A percentile compares a stretch with the other conserved stretches of the same genome.
Conservation (phyloP, 257 asterid genomes). For the Solanum clarkiae region DNA sequence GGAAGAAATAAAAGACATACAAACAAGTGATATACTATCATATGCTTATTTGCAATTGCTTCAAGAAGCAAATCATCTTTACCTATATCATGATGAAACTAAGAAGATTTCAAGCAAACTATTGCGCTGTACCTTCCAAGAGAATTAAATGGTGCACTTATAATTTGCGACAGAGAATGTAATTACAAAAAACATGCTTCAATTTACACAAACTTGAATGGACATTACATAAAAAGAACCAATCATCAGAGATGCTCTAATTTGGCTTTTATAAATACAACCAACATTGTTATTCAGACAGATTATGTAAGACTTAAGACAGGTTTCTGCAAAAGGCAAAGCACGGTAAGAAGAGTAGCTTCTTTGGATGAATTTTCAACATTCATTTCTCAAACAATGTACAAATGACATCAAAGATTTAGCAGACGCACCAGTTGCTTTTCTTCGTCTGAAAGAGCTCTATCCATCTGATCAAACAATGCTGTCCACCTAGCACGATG, state of each 20-base stretch:
- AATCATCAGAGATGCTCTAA: neutral
- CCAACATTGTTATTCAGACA: neutral
- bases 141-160: neutral
- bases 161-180: neutral
- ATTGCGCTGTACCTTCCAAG: neutral
- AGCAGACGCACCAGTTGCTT: conserved; percentile 42
- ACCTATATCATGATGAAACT: neutral
- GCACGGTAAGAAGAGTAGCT: neutral
- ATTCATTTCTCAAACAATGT: neutral
- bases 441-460: conserved; percentile 76
- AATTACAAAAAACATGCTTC: neutral
- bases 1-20: neutral
- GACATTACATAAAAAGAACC: neutral
- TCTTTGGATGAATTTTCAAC: neutral
- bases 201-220: neutral
- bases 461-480: conserved; percentile 64
- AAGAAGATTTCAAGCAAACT: neutral
- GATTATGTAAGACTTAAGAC: neutral
- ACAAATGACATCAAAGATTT: neutral
- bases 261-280: neutral
- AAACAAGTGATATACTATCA: neutral
- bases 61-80: neutral
- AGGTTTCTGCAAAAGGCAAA: neutral
- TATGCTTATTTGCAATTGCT: neutral
- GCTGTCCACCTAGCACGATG: conserved; percentile 61